Percentiles rank a stretch among this genome's conserved stretches.
These are phyloP conservation scores for Diplocarpon rosae DNA, from an alignment of 2,329 filamentous ascomycete species.

Conservation along the genomic window DNA sequence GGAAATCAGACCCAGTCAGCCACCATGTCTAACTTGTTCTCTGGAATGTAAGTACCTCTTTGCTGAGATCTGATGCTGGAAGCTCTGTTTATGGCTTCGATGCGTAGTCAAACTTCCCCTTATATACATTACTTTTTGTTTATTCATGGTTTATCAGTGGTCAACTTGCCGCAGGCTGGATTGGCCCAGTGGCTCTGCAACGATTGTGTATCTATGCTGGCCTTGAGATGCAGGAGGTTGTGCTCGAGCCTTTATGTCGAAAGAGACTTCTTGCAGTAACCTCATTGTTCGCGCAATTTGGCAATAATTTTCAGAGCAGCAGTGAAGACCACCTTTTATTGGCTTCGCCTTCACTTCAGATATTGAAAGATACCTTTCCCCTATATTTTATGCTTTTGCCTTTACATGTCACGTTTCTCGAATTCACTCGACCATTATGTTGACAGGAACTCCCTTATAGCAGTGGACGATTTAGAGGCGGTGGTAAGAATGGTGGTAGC, in stretches of 20 bases:
- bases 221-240: too few species aligned
- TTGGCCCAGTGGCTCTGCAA: too few species aligned
- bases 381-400: not conserved
- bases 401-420: not conserved
- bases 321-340: not conserved
- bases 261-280: too few species aligned
- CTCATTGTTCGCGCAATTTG: not conserved
- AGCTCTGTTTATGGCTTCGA: constrained; percentile 1
- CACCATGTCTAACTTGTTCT: constrained; percentile 28
- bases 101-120: not conserved
- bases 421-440: constrained; percentile 8
- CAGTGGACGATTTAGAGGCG: constrained; percentile 48
- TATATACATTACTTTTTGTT: not conserved
- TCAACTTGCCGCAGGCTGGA: too few species aligned
- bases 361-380: not conserved
- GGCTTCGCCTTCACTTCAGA: not conserved
- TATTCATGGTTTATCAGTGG: not conserved
- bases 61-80: not conserved
- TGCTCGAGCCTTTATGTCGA: too few species aligned
- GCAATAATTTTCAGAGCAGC: not conserved
- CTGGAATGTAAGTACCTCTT: constrained; percentile 26
- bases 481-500: constrained; percentile 39
- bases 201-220: too few species aligned
- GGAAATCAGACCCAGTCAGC: not conserved
- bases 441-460: constrained; percentile 28